phyloP scores from a whole-genome alignment of 371 early-diverging fungal genomes.

The Lichtheimia hyalospora region DNA sequence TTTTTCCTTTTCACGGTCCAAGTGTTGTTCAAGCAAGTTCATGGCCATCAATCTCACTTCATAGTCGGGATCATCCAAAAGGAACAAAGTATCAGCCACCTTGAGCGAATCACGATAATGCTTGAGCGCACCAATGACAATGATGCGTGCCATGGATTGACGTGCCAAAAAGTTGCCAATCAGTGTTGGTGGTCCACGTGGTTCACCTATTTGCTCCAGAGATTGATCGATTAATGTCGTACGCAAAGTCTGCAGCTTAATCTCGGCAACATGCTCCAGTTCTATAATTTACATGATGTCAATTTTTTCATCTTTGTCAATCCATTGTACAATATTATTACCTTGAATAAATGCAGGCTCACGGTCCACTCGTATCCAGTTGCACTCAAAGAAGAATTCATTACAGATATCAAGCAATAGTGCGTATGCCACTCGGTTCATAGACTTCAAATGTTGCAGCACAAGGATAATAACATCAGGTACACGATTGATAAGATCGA shows the following conservation, averaged over 20 bases:
- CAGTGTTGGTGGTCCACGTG: background rate
- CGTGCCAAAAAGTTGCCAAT: constrained; percentile 52
- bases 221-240: constrained; percentile 6
- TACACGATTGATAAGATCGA: constrained; percentile 37
- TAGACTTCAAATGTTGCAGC: constrained; percentile 19
- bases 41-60: constrained; percentile 61
- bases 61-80: constrained; percentile 48
- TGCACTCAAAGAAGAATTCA: constrained; percentile 55
- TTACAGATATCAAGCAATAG: constrained; percentile 48
- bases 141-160: constrained; percentile 44
- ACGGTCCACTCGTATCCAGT: constrained; percentile 35
- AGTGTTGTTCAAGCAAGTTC: constrained; percentile 32
- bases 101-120: constrained; percentile 9
- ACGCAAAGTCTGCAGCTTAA: constrained; percentile 4
- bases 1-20: constrained; percentile 6
- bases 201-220: background rate
- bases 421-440: constrained; percentile 41
- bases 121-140: constrained; percentile 31
- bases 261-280: background rate
- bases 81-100: constrained; percentile 20
- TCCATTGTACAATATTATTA: constrained; percentile 4
- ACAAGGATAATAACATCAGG: constrained; percentile 22
- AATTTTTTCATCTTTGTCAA: background rate
- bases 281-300: background rate
- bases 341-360: constrained; percentile 20